A percentile compares a stretch with the other conserved stretches of the same genome.
phyloP scores from a whole-genome alignment of 2,329 filamentous ascomycete species.

The Chaetomium olivaceum region DNA sequence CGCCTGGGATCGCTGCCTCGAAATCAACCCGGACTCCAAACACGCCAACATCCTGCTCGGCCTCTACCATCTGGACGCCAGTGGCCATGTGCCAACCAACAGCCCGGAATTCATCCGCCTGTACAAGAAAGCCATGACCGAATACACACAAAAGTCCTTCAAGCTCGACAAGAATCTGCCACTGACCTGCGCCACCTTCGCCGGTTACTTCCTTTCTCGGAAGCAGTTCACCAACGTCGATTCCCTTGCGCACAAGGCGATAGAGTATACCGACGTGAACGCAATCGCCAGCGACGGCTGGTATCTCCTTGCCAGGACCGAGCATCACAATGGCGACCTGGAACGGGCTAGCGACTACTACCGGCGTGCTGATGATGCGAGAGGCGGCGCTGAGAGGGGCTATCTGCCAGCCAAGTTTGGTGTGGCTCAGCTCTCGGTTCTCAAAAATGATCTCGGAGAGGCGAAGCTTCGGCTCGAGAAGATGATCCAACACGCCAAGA shows the following conservation, averaged over 20 bases:
- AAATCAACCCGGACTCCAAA: conserved; percentile 81
- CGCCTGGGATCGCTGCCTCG: conserved; percentile 86
- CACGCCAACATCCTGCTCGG: conserved; percentile 87
- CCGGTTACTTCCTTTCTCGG: conserved; percentile 82
- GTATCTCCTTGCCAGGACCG: conserved; percentile 90
- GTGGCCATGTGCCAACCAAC: conserved; percentile 77
- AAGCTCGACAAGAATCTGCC: conserved; percentile 91
- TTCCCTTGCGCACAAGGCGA: conserved; percentile 84
- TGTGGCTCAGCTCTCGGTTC: conserved; percentile 81
- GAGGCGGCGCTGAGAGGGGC: conserved; percentile 86
- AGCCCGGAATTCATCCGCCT: conserved; percentile 81
- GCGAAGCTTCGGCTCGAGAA: conserved; percentile 94
- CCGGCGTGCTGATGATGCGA: conserved; percentile 83
- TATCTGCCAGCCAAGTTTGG: conserved; percentile 96
- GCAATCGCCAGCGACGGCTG: conserved; percentile 96
- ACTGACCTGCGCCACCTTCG: conserved; percentile 86
- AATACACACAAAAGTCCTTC: conserved; percentile 91
- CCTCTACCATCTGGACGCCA: conserved; percentile 84
- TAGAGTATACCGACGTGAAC: conserved; percentile 94
- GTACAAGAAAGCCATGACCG: conserved; percentile 92
- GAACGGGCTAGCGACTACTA: conserved; percentile 83
- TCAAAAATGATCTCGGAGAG: conserved; percentile 82
- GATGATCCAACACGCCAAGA: conserved; percentile 82
- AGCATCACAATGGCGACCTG: conserved; percentile 77
- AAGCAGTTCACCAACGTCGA: conserved; percentile 82